Evolutionary conservation across 2,329 filamentous ascomycete genomes (phyloP), one percentile per base, ranked within the genome.

Genomic region (Parafenestella ontariensis): DNA sequence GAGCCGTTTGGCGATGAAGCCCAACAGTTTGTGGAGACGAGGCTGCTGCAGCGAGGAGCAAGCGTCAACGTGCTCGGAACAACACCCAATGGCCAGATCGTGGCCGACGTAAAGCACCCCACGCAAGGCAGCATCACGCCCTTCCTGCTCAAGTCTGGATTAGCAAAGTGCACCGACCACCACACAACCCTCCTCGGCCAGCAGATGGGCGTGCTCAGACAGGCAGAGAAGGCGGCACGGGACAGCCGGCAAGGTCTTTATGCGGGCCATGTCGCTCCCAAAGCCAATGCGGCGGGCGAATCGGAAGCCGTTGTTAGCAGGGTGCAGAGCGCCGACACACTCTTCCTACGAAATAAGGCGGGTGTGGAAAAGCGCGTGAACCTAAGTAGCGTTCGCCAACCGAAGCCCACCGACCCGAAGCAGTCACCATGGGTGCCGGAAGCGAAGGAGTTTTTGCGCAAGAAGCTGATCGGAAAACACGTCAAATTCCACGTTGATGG

Each of bases 381-480:
- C 75, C 82, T 99, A 54, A 96, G 92, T 82, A 98, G 94, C 74
- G 86, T 98, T 55, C 89, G 95, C 58, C 94, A 95, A 52, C 95
- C 95, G n/a, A 93, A 96, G 71, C 85, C 90, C 3, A 89, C 87
- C 43, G 94, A 98, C 74, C 85, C 91, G 18, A 89, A 91, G 52
- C 94, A 98, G 77, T 85, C 91, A 36, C 92, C 92, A 0, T 99
- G 94, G 81, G 85, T 87, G 64, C 90, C 95, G 11, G 94, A 97
- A 72, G 94, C 95, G 28, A 99, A 99, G 81, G 95, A 99, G 74
- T 98, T 94, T 73, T 77, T 98, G 61, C 88, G 95, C 50, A 96
- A 96, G 83, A 92, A 89, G 76, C 77, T 97, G 28, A 99, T 99
- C 70, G 95, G 93, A 57, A 99, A 99, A 82, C 91, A 96, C 64